Base-by-base conservation (phyloP, 108 stramenopile genomes). In the Thalassiosira profunda region DNA sequence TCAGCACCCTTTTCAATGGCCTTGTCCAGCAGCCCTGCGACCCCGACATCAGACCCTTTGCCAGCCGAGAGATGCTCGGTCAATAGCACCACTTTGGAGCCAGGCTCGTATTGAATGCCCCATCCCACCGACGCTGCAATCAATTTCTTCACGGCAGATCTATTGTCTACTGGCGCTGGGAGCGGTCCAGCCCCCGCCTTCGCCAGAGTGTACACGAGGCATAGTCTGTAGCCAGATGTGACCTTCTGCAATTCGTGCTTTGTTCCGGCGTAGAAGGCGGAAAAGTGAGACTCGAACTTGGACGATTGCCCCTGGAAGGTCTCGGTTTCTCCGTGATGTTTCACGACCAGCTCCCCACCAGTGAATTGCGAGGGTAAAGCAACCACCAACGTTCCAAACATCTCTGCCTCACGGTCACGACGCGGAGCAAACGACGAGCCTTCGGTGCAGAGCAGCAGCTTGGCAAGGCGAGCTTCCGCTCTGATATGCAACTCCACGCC, bases 311-410 rank as follows among this genome's bases (percentile, higher is more conserved):
- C 43, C 14, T 43, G 54, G 17, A 52, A 49, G 20, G 26, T 20
- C n/a, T 62, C 18, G n/a, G 47, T 51, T 23, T 71, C 48, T 11
- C 61, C 61, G 15, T 62, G 36, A 29, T 63, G 70, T 26, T 62
- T 54, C 62, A 72, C 63, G 29, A 61, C 62, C 1, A 68, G 33
- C 11, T 67, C 67, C 2, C 66, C 57, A 11, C 26, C 48, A 9
- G 56, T 58, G 71, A 71, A 36, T 46, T 52, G 35, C 29, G 68
- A 30, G 14, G 75, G 68, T 20, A 80, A 41, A 5, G 54, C 40
- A 35, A 81, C 65, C 21, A 82, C 71, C 29, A 82, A 34, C 11
- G 79, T 74, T 11, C 61, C 81, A 68, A 82, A 82, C 81, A 82
- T 82, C 29, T 30, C 70, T 48, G 75, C 76, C 37, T 81, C 80